Evolutionary conservation across 345 rosid genomes (phyloP), one percentile per base, ranked within the genome.

Genomic region (Brassica nigra): DNA sequence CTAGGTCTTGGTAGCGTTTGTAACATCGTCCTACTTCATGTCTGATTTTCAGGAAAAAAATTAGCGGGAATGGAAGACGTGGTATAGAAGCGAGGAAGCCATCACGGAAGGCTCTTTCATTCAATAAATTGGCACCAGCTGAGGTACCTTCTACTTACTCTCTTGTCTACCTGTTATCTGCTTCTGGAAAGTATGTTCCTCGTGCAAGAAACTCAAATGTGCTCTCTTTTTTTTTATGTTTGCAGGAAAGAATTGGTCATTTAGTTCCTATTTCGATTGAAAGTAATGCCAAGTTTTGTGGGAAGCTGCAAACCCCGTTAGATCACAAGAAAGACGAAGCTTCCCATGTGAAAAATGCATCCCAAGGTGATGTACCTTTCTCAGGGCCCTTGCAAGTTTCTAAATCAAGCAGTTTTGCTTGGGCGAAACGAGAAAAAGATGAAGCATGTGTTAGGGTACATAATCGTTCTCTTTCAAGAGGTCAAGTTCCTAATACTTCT

Each of bases 361-460:
- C 98, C n/a, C 94, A 89, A 66, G 96, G 94, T 42, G 98, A 95
- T 76, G 80, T 89, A 79, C 98, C 94, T 66, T 93, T 89, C 81
- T 91, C 98, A 49, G 96, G 96, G 57, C 98, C 96, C 28, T 83
- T 93, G 62, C 95, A 91, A 84, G 92, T 95, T 75, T 85, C 97
- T 62, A 77, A 85, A 28, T 95, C 98, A 37, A 90, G 89, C 79
- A 97, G 98, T 79, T 95, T 95, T 86, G 93, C 94, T 59, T 93
- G 99, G 99, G 99, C 93, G 29, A 93, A 84, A 84, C 85, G 94
- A 66, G 86, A 81, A 80, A 95, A 86, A 76, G 93, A 88, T 70
- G 90, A 90, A 16, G 83, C 85, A 76, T 67, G 30, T 30, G 30
- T 58, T 75, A 86, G 86, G 80, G 86, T 91, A 34, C 88, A 90